Percentiles rank a stretch among this genome's conserved stretches.
These are phyloP conservation scores for Afroboletus lepidellus DNA, from an alignment of 1,284 basidiomycete genomes.

Conservation along the genomic window DNA sequence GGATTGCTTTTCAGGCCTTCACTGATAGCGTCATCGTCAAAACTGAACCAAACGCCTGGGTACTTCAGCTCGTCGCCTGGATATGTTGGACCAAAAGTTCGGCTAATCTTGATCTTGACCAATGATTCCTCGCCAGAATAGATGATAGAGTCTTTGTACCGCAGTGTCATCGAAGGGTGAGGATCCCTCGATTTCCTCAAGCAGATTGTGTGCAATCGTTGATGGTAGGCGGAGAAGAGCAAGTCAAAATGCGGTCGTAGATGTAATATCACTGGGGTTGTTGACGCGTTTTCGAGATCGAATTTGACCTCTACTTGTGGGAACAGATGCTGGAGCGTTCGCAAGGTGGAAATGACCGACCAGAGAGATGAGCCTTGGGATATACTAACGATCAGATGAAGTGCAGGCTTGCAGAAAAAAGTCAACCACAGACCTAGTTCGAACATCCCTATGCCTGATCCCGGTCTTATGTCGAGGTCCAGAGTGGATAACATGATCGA, in stretches of 20 bases:
- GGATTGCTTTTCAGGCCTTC: conserved; percentile 47
- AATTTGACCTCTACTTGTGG: conserved; percentile 84
- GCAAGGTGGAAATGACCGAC: conserved; percentile 72
- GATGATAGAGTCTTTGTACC: conserved; percentile 67
- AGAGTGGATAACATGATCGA: conserved; percentile 59
- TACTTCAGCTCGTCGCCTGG: conserved; percentile 74
- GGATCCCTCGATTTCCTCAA: conserved; percentile 62
- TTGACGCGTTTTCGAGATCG: conserved; percentile 70
- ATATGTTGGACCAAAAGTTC: conserved; percentile 84
- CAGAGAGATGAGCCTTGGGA: conserved; percentile 73
- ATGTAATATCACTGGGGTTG: conserved; percentile 75
- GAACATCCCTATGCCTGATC: conserved; percentile 75
- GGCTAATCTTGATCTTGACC: conserved; percentile 64
- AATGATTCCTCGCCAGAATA: conserved; percentile 59
- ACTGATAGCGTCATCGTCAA: conserved; percentile 62
- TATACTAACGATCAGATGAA: conserved; percentile 1
- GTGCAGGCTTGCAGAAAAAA: not conserved
- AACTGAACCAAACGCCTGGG: conserved; percentile 81
- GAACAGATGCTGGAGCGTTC: conserved; percentile 61
- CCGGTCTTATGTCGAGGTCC: conserved; percentile 76
- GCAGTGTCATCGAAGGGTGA: conserved; percentile 62
- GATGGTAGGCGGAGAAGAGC: conserved; percentile 73
- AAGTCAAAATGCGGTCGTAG: conserved; percentile 77
- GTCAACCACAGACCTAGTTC: conserved; percentile 56
- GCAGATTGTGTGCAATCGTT: conserved; percentile 74